Evolutionary conservation across 495 filamentous ascomycete species (phyloP), one percentile per base, ranked within the genome.

Genomic region (Niebla homalea): DNA sequence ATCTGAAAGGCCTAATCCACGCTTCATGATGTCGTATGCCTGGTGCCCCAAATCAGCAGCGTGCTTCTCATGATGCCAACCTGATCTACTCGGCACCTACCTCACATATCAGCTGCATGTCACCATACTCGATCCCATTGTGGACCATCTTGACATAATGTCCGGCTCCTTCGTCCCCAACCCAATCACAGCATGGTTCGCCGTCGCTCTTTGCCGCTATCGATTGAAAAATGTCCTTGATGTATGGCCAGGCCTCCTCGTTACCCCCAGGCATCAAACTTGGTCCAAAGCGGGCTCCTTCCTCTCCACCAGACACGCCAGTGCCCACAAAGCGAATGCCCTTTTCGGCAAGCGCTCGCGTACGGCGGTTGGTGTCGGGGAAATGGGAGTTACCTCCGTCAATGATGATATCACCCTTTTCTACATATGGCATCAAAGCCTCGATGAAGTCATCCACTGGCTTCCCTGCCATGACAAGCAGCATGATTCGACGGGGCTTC

Each of bases 141-240:
- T 98, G 92, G 52, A 98, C 92, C 93, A 98, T 98, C 84, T 98
- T 98, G 74, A 98, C 89, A 77, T 95, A 98, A 79, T 98, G 92
- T 53, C 92, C 92, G 65, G 92, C 83, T 77, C 92, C 92, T 67
- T 95, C 89, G 74, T 98, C 92, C 75, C 92, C 92, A 58, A 97
- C 92, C 92, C 92, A 98, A 70, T 98, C 89, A 66, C 92, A 98
- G 79, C 92, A 98, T 39, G 92, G 68, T 77, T 98, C 93, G 55
- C 81, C 83, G 59, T 95, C 89, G 66, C 84, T 89, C 80, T 97
- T 97, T 67, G 92, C 93, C 55, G 92, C 73, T 62, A 98, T 94
- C 76, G 79, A 84, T 76, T 98, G 92, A 76, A 98, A 92, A 62
- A 98, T 84, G 62, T 96, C 89, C 80, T 98, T 98, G 74, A 98